A percentile compares a stretch with the other conserved stretches of the same genome.
These are phyloP conservation scores for Fusarium sp. DNA, from an alignment of 2,329 filamentous ascomycete species.

Conservation along the genomic window DNA sequence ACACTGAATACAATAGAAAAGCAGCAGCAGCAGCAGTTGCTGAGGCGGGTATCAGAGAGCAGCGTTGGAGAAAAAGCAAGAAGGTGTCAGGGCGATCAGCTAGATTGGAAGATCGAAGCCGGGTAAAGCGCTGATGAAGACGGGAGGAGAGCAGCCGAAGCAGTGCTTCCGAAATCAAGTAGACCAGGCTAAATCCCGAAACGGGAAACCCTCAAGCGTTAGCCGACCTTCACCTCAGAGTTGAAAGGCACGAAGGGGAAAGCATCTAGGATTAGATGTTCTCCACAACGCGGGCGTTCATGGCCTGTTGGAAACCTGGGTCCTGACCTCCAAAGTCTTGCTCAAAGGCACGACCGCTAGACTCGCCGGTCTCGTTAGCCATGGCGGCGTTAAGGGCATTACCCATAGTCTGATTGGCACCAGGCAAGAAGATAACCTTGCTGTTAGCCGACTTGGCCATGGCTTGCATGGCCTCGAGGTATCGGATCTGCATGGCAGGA, in stretches of 20 bases:
- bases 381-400: slow-evolving; percentile 58
- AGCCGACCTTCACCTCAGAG: slow-evolving; percentile 44
- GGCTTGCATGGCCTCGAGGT: slow-evolving; percentile 97
- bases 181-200: slow-evolving; percentile 51
- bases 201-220: slow-evolving; percentile 48
- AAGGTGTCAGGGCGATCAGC: slow-evolving; percentile 4
- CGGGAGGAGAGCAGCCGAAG: slow-evolving; percentile 29
- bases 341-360: slow-evolving; percentile 58
- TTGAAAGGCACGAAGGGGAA: slow-evolving; percentile 24
- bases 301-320: slow-evolving; percentile 78
- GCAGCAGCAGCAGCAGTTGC: not conserved
- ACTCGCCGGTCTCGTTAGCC: slow-evolving; percentile 63
- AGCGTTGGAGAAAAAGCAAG: slow-evolving; percentile 12
- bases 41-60: slow-evolving; percentile 37
- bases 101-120: slow-evolving; percentile 3
- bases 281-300: slow-evolving; percentile 86
- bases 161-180: slow-evolving; percentile 50
- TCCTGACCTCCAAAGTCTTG: slow-evolving; percentile 67
- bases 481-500: slow-evolving; percentile 97
- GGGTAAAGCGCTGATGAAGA: slow-evolving; percentile 34
- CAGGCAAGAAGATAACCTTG: slow-evolving; percentile 88
- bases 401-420: slow-evolving; percentile 66
- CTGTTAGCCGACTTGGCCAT: slow-evolving; percentile 96
- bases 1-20: slow-evolving; percentile 14
- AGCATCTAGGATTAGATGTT: slow-evolving; percentile 72